phyloP scores from a whole-genome alignment of 2,329 filamentous ascomycete species.

The Aspergillus sp. region DNA sequence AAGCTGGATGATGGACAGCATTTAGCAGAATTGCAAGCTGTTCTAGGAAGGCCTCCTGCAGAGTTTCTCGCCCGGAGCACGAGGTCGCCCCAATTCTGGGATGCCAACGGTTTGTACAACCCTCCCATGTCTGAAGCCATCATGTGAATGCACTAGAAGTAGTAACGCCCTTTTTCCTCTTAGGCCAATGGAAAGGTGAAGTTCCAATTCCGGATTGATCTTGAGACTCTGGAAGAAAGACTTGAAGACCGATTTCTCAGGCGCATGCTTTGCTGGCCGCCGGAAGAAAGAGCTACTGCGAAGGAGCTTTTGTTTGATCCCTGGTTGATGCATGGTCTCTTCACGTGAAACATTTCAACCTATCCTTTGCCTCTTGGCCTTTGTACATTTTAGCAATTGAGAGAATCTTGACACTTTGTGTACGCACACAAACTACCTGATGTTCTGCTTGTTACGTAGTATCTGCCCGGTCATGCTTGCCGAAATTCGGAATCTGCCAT shows the following conservation, averaged over 20 bases:
- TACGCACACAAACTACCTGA: no score
- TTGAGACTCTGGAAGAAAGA: conserved; percentile 16
- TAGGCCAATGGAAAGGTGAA: conserved; percentile 17
- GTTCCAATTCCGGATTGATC: conserved; percentile 10
- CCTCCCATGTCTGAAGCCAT: neutral
- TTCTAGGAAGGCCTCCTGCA: conserved; percentile 8
- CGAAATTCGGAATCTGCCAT: no score
- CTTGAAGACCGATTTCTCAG: conserved; percentile 16
- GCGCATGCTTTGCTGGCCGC: conserved; percentile 14
- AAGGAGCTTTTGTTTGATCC: conserved; percentile 19
- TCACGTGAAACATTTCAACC: neutral
- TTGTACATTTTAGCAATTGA: no score
- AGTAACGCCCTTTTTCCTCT: neutral
- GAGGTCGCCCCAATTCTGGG: conserved; percentile 9
- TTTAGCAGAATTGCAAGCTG: conserved; percentile 15
- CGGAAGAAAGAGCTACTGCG: conserved; percentile 18
- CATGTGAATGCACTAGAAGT: neutral
- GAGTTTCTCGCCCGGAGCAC: conserved; percentile 16
- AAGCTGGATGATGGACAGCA: conserved; percentile 16
- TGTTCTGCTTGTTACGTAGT: no score
- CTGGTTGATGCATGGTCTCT: conserved; percentile 20
- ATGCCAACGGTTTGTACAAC: conserved; percentile 11
- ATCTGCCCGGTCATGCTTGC: no score
- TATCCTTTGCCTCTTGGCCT: neutral
- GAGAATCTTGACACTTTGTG: no score